Evolutionary conservation across 2,329 filamentous ascomycete genomes (phyloP).

Genomic region (Botryosphaeria agaves): DNA sequence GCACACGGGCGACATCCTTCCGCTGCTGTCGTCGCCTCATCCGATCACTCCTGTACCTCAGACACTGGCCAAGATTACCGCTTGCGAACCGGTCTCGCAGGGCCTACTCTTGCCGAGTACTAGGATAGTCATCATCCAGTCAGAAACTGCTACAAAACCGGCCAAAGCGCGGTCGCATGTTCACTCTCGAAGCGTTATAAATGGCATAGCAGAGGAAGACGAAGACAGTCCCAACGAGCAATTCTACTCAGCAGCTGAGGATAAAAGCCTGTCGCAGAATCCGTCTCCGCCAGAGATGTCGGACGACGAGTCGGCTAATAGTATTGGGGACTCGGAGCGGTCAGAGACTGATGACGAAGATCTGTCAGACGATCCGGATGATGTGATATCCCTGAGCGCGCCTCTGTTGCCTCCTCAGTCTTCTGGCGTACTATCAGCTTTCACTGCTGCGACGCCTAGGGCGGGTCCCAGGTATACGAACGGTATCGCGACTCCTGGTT

Average conservation of each 20-base stretch:
- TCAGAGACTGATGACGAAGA: slow-evolving; percentile 54
- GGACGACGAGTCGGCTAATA: slow-evolving; percentile 21
- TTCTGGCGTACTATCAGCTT: slow-evolving; percentile 62
- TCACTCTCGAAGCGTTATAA: slow-evolving; percentile 36
- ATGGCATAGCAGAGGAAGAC: slow-evolving; percentile 40
- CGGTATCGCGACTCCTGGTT: slow-evolving; percentile 67
- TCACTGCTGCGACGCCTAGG: slow-evolving; percentile 67
- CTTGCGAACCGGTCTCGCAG: slow-evolving; percentile 91
- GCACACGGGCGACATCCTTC: slow-evolving; percentile 69
- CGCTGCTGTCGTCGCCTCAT: slow-evolving; percentile 59
- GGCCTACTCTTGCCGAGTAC: slow-evolving; percentile 62
- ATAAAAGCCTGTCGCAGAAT: slow-evolving; percentile 26
- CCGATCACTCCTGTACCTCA: slow-evolving; percentile 73
- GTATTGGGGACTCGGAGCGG: slow-evolving; percentile 36
- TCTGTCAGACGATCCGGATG: slow-evolving; percentile 81
- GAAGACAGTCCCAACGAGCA: slow-evolving; percentile 80
- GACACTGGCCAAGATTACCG: slow-evolving; percentile 69
- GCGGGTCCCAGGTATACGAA: slow-evolving; percentile 53
- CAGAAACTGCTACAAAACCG: slow-evolving; percentile 35
- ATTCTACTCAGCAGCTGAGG: slow-evolving; percentile 85
- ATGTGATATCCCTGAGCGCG: slow-evolving; percentile 77
- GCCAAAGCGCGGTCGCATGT: slow-evolving; percentile 20
- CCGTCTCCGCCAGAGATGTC: slow-evolving; percentile 18
- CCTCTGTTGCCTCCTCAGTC: slow-evolving; percentile 63
- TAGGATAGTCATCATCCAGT: slow-evolving; percentile 63